Evolutionary conservation across 148 eudicot genomes (phyloP).

Genomic region (Silene conica): DNA sequence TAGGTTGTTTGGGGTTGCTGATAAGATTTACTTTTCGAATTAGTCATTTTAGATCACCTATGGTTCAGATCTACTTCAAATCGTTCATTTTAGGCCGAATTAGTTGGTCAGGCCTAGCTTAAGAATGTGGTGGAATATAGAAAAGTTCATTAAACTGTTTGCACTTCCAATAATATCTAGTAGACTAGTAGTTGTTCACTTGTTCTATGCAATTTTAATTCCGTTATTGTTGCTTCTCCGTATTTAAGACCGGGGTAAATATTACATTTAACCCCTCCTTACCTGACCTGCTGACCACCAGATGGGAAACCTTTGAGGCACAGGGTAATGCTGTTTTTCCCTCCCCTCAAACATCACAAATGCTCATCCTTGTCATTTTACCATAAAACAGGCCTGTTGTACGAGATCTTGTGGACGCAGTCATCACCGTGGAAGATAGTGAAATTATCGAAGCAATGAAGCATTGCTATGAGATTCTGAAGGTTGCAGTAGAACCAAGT

Average conservation of each 20-base stretch:
- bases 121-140: too few species aligned
- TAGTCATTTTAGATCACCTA: too few species aligned
- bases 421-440: slow-evolving; percentile 73
- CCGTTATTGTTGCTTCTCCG: too few species aligned
- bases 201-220: background rate
- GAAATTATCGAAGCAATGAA: slow-evolving; percentile 79
- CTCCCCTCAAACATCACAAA: background rate
- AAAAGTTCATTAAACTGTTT: too few species aligned
- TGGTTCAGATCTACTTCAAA: too few species aligned
- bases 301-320: background rate
- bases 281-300: background rate
- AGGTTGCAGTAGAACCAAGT: slow-evolving; percentile 91
- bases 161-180: background rate
- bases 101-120: too few species aligned
- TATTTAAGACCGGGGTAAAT: too few species aligned
- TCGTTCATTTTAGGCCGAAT: too few species aligned
- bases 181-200: background rate
- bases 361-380: background rate
- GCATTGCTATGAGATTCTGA: slow-evolving; percentile 80
- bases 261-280: too few species aligned
- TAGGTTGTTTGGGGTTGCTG: too few species aligned
- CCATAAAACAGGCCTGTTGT: slow-evolving; percentile 68
- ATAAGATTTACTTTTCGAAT: too few species aligned
- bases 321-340: background rate
- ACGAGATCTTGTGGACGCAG: slow-evolving; percentile 76